Base-by-base conservation (phyloP, 2,329 filamentous ascomycete genomes). In the Colletotrichum somersetense region DNA sequence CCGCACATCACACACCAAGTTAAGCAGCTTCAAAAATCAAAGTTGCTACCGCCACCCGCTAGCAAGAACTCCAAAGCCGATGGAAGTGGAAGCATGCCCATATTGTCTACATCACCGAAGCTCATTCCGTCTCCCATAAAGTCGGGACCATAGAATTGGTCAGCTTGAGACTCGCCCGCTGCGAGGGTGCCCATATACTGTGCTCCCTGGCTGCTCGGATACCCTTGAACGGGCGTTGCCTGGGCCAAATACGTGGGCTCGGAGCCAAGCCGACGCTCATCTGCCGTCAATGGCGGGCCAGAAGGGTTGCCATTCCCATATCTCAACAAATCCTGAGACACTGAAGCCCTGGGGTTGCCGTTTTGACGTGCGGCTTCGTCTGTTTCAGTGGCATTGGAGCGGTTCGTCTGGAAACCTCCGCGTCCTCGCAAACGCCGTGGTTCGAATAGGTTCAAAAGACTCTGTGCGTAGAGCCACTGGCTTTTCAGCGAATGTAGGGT, bases 391-490 rank as follows among this genome's bases (percentile, higher is more conserved):
- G 14, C 11, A 23, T 20, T n/a, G 2, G 30, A 23, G 2, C 16
- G 67, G 23, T 42, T 23, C 48, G 40, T 23, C 46, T 50, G 55
- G 16, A 8, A 40, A 18, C n/a, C 8, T 10, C 56, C 52, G 40
- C 42, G 52, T 16, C 76, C 75, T 23, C 35, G 48, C n/a, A 26
- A 20, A 8, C n/a, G 61, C 23, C 38, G 23, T 12, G 61, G 61
- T 18, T 79, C 76, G 67, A 81, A 81, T 1, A 81, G 74, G 0
- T 75, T 75, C 23, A 79, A 20, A 1, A 81, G 70, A 57, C 79
- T 81, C 16, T 75, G 75, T 2, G 79, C 80, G 69, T 80, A 80
- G 16, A 78, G 71, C 80, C 80, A 81, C 10, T 80, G 76, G 2
- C 71, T 62, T 2, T 77, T 76, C 20, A 81, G 71, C 6, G 76